Conservation (phyloP, 768 basidiomycete species). For the Kockovaella imperatae region DNA sequence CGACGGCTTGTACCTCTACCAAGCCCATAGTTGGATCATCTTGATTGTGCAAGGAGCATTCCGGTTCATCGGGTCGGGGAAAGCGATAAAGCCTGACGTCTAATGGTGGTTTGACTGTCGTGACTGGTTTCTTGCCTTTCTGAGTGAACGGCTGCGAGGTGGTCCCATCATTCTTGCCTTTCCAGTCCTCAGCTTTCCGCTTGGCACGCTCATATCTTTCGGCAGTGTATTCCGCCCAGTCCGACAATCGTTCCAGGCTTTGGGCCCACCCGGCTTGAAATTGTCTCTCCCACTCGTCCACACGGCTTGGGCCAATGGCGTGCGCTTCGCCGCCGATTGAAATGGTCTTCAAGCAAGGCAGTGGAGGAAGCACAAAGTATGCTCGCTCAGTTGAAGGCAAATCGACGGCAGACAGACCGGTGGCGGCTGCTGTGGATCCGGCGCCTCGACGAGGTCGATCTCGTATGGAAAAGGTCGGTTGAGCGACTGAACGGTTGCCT, state of each 20-base stretch:
- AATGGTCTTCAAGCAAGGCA: conserved; percentile 36
- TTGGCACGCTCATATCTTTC: conserved; percentile 41
- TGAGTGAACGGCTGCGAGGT: background rate
- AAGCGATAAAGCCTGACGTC: conserved; percentile 40
- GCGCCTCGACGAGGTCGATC: conserved; percentile 27
- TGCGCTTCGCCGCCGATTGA: conserved; percentile 42
- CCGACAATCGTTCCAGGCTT: conserved; percentile 32
- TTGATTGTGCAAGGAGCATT: conserved; percentile 1
- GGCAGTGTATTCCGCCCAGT: conserved; percentile 40
- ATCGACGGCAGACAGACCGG: conserved; percentile 14
- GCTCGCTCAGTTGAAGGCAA: conserved; percentile 30
- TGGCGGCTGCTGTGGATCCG: background rate
- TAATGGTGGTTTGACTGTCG: conserved; percentile 26
- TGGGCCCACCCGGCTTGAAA: conserved; percentile 43
- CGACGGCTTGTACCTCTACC: conserved; percentile 23
- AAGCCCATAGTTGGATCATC: conserved; percentile 20
- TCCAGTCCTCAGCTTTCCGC: conserved; percentile 38
- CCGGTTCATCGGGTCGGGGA: conserved; percentile 24
- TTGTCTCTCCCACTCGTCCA: conserved; percentile 36
- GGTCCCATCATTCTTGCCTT: conserved; percentile 10
- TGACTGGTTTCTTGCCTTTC: background rate
- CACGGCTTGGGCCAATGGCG: conserved; percentile 13
- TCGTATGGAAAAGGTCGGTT: conserved; percentile 41
- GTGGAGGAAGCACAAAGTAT: conserved; percentile 40
- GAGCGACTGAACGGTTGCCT: conserved; percentile 39